A percentile compares a stretch with the other conserved stretches of the same genome.
phyloP scores from a whole-genome alignment of 441 rosid species.

The Croton setiger region DNA sequence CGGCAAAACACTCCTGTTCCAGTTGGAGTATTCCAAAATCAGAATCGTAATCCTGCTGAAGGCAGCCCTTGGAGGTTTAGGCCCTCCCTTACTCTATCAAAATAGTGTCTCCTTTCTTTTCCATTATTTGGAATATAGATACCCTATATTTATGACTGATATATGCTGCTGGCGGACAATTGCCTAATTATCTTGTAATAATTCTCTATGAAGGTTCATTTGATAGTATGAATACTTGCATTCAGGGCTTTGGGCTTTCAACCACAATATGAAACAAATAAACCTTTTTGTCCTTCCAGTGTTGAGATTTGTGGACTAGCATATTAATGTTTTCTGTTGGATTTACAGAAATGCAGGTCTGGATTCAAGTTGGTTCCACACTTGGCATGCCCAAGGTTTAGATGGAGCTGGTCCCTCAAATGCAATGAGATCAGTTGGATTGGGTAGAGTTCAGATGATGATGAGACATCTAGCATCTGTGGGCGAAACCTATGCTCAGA shows the following conservation, averaged over 20 bases:
- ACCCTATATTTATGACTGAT: neutral
- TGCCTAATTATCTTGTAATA: neutral
- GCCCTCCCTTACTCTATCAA: slow-evolving; percentile 26
- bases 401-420: slow-evolving; percentile 95
- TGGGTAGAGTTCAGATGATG: slow-evolving; percentile 95
- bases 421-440: slow-evolving; percentile 66
- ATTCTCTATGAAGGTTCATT: neutral
- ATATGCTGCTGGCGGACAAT: neutral
- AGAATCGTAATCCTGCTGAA: slow-evolving; percentile 54
- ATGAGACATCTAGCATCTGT: slow-evolving; percentile 99
- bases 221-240: neutral
- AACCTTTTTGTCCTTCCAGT: neutral
- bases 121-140: neutral
- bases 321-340: slow-evolving; percentile 11
- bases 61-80: slow-evolving; percentile 80
- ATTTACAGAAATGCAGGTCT: slow-evolving; percentile 64
- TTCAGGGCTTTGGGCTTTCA: too few species aligned
- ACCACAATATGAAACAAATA: too few species aligned
- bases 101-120: slow-evolving; percentile 8
- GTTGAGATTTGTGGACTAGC: neutral
- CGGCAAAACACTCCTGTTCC: slow-evolving; percentile 53
- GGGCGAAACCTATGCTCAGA: slow-evolving; percentile 90
- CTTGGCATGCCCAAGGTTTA: slow-evolving; percentile 72
- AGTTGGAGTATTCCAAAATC: slow-evolving; percentile 65
- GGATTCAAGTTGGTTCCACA: slow-evolving; percentile 74